A percentile compares a stretch with the other conserved stretches of the same genome.
Evolutionary conservation across 805 yeast species (phyloP).

Genomic region (Candida krabiensis): DNA sequence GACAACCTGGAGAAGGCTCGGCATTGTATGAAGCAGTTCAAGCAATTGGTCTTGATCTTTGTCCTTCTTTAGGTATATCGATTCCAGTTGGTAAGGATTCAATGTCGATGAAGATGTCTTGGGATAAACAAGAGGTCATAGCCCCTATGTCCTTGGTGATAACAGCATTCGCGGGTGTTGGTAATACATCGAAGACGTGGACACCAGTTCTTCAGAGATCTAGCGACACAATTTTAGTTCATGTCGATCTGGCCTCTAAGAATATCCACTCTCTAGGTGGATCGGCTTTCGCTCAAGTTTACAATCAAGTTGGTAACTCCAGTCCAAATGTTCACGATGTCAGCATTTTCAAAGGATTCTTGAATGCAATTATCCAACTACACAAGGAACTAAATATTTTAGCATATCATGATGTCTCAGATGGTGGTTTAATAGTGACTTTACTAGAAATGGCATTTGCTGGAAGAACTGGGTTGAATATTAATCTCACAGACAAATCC

Average conservation of each 20-base stretch:
- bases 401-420: slow-evolving; percentile 94
- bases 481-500: slow-evolving; percentile 41
- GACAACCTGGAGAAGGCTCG: slow-evolving; percentile 93
- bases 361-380: slow-evolving; percentile 66
- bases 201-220: slow-evolving; percentile 72
- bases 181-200: slow-evolving; percentile 87
- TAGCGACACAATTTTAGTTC: slow-evolving; percentile 60
- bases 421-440: slow-evolving; percentile 91
- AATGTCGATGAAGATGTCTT: slow-evolving; percentile 98
- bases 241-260: slow-evolving; percentile 74
- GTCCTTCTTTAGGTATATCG: slow-evolving; percentile 88
- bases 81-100: slow-evolving; percentile 99
- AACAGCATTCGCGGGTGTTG: slow-evolving; percentile 90
- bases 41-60: slow-evolving; percentile 90
- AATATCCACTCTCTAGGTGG: slow-evolving; percentile 73
- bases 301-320: slow-evolving; percentile 77
- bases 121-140: slow-evolving; percentile 90
- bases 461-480: slow-evolving; percentile 78
- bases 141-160: slow-evolving; percentile 92
- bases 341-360: slow-evolving; percentile 61
- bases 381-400: slow-evolving; percentile 67
- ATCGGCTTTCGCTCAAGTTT: slow-evolving; percentile 93
- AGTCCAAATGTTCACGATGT: slow-evolving; percentile 83
- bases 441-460: slow-evolving; percentile 96
- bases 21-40: slow-evolving; percentile 95